A percentile compares a stretch with the other conserved stretches of the same genome.
phyloP scores from a whole-genome alignment of 2,329 filamentous ascomycete species.

The Stenocarpella maydis region DNA sequence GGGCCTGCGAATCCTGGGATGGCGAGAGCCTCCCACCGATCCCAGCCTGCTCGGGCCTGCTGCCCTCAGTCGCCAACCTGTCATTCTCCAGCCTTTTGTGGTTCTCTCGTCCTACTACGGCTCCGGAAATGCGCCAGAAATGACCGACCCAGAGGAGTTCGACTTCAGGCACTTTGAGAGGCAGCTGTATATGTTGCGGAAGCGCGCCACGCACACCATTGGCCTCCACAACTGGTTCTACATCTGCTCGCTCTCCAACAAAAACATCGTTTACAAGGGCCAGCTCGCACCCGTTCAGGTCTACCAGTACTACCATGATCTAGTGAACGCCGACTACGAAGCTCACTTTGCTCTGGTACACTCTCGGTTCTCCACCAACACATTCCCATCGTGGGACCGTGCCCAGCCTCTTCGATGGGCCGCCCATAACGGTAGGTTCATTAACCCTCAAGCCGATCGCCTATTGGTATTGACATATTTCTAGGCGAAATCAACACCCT shows the following conservation, averaged over 20 bases:
- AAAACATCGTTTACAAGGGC: slow-evolving; percentile 99
- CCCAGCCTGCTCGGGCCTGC: slow-evolving; percentile 92
- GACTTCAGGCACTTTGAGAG: slow-evolving; percentile 88
- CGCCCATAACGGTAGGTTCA: slow-evolving; percentile 82
- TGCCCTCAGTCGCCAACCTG: slow-evolving; percentile 91
- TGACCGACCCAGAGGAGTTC: slow-evolving; percentile 80
- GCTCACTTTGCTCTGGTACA: slow-evolving; percentile 96
- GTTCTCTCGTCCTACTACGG: slow-evolving; percentile 88
- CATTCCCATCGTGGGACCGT: slow-evolving; percentile 97
- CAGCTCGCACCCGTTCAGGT: slow-evolving; percentile 94
- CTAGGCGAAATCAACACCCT: slow-evolving; percentile 92
- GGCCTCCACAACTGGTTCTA: slow-evolving; percentile 99
- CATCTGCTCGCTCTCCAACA: slow-evolving; percentile 93
- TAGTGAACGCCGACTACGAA: slow-evolving; percentile 97
- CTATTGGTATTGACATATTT: slow-evolving; percentile 36
- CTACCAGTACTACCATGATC: slow-evolving; percentile 97
- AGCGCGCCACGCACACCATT: slow-evolving; percentile 93
- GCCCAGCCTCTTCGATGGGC: slow-evolving; percentile 96
- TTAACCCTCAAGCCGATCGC: slow-evolving; percentile 14
- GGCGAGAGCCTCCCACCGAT: slow-evolving; percentile 94
- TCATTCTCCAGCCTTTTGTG: slow-evolving; percentile 94
- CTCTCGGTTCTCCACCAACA: slow-evolving; percentile 98
- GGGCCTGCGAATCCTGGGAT: slow-evolving; percentile 90
- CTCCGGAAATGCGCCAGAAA: slow-evolving; percentile 78
- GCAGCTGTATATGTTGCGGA: slow-evolving; percentile 92